Base-by-base conservation (phyloP, 176 grass and related monocot species). In the Raddia distichophylla region DNA sequence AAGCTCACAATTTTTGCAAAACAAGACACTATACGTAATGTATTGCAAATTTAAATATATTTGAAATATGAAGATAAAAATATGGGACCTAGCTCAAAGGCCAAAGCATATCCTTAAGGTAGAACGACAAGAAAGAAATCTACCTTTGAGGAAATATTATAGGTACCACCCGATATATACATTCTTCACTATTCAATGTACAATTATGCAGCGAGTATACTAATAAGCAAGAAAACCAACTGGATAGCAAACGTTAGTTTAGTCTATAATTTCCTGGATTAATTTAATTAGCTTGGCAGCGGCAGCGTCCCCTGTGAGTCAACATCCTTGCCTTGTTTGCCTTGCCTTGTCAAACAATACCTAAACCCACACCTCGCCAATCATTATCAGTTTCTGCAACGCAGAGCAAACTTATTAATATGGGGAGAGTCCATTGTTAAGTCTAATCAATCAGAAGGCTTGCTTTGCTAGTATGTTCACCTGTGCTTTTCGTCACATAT, bases 321-420 rank as follows among this genome's bases (percentile, higher is more conserved):
- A 77, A 77, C 91, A 90, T 90, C 87, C 67, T 69, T 90, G 81
- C 61, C 77, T 90, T 87, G 73, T 27, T 27, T 27, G 27, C 87
- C 67, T 69, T 90, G 81, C 61, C 77, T 90, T 87, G 73, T 90
- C 87, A 82, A 83, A 81, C 33, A 45, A 63, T 59, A 90, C 91
- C 82, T 90, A 90, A 90, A 86, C 67, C 79, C 46, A 78, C 69
- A 58, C 59, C 27, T 10, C 17, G 66, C 64, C 59, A 82, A 64
- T 78, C 75, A 82, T 81, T 81, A 80, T 77, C 80, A 58, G 43
- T 83, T 83, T 80, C 85, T 54, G 55, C 61, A 81, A 63, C 16
- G 72, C 18, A 45, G 64, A 78, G 64, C 58, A 16, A 66, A 35
- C 9, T 59, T 73, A 82, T 73, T 90, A 44, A 77, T 27, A 82